Evolutionary conservation across 768 basidiomycete genomes (phyloP).

Genomic region (Naganishia antarctica): DNA sequence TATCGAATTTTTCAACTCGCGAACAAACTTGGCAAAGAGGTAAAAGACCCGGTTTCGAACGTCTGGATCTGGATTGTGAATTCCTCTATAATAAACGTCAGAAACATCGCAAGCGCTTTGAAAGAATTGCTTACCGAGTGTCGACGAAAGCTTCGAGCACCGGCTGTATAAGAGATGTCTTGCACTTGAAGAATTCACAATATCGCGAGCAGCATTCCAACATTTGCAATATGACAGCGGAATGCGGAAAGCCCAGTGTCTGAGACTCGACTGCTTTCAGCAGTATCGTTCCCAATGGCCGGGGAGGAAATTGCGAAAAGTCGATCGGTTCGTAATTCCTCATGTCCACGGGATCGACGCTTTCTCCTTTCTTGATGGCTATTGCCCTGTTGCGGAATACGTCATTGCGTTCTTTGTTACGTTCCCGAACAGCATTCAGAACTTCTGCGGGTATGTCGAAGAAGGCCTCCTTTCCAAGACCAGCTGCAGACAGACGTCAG

Average conservation of each 20-base stretch:
- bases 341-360: conserved; percentile 7
- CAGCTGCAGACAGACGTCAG: conserved; percentile 55
- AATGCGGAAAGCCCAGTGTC: conserved; percentile 75
- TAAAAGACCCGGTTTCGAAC: conserved; percentile 80
- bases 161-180: conserved; percentile 79
- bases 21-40: conserved; percentile 86
- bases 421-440: conserved; percentile 57
- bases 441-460: conserved; percentile 69
- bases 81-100: conserved; percentile 59
- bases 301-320: conserved; percentile 63
- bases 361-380: conserved; percentile 15
- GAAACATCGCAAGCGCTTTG: not conserved
- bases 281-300: conserved; percentile 84
- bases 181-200: conserved; percentile 91
- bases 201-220: conserved; percentile 92
- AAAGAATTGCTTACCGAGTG: conserved; percentile 57
- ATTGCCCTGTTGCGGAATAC: conserved; percentile 40
- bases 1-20: conserved; percentile 72
- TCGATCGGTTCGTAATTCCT: conserved; percentile 33
- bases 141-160: conserved; percentile 85
- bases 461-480: conserved; percentile 79
- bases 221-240: conserved; percentile 77
- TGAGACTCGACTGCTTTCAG: conserved; percentile 75
- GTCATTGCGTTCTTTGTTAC: conserved; percentile 67
- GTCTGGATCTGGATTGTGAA: conserved; percentile 68